phyloP scores from a whole-genome alignment of 305 asterid species.

The Fraxinus dipetala region DNA sequence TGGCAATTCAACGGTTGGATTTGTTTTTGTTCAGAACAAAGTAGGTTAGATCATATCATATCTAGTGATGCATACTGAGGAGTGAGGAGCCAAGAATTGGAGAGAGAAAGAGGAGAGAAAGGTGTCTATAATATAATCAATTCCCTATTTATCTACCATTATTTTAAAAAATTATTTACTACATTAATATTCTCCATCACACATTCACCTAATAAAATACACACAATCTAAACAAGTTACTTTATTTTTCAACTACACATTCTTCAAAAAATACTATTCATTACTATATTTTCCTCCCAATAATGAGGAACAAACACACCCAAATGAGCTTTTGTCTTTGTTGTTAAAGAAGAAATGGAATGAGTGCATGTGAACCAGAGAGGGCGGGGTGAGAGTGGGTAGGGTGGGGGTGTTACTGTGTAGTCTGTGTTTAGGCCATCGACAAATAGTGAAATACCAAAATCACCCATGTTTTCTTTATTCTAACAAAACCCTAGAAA shows the following conservation, averaged over 20 bases:
- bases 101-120: constrained; percentile 12
- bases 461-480: background rate
- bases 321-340: constrained; percentile 38
- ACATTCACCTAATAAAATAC: no score
- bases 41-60: constrained; percentile 19
- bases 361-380: constrained; percentile 55
- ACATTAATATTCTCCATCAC: no score
- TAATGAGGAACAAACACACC: no score
- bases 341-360: constrained; percentile 24
- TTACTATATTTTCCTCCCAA: no score
- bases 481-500: background rate
- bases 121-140: constrained; percentile 13
- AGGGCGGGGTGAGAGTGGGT: background rate
- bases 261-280: no score
- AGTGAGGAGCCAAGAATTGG: constrained; percentile 41
- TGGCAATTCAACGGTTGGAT: constrained; percentile 18
- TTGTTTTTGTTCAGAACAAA: background rate
- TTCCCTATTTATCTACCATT: no score
- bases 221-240: no score
- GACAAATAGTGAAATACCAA: constrained; percentile 15
- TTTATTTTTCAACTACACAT: no score
- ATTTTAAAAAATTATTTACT: no score
- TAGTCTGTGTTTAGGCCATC: background rate
- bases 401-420: background rate
- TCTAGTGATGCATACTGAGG: constrained; percentile 42